Evolutionary conservation across 257 asterid species (phyloP).

Genomic region (Forsythia suspensa): DNA sequence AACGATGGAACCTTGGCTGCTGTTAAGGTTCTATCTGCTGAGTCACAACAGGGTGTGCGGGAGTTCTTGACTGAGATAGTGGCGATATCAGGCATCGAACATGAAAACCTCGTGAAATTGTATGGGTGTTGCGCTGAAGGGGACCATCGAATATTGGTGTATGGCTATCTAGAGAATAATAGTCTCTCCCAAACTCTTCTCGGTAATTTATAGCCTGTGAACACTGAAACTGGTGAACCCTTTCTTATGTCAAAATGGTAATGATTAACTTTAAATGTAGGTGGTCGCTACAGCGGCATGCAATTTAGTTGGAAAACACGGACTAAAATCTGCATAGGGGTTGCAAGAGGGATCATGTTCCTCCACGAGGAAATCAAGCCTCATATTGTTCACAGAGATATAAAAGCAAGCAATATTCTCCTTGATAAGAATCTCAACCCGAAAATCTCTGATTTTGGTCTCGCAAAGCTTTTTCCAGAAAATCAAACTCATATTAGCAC

Average conservation of each 20-base stretch:
- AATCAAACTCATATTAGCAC: slow-evolving; percentile 82
- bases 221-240: background rate
- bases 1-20: slow-evolving; percentile 74
- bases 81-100: slow-evolving; percentile 69
- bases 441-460: slow-evolving; percentile 91
- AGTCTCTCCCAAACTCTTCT: slow-evolving; percentile 90
- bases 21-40: slow-evolving; percentile 83
- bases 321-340: slow-evolving; percentile 65
- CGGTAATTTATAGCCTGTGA: slow-evolving; percentile 38
- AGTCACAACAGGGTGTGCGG: slow-evolving; percentile 73
- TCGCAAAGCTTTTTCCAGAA: slow-evolving; percentile 82
- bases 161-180: slow-evolving; percentile 82
- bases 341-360: slow-evolving; percentile 78
- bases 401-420: slow-evolving; percentile 87
- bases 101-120: slow-evolving; percentile 81
- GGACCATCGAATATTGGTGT: slow-evolving; percentile 74
- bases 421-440: slow-evolving; percentile 81
- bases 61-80: slow-evolving; percentile 79
- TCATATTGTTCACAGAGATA: slow-evolving; percentile 84
- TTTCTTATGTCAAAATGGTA: slow-evolving; percentile 14
- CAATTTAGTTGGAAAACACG: slow-evolving; percentile 72
- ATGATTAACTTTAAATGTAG: slow-evolving; percentile 35
- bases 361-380: slow-evolving; percentile 89
- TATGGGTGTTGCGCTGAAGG: slow-evolving; percentile 86
- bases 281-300: slow-evolving; percentile 31